Evolutionary conservation across 1,139 yeast genomes (phyloP).

Genomic region (Arxiozyma slooffiae): DNA sequence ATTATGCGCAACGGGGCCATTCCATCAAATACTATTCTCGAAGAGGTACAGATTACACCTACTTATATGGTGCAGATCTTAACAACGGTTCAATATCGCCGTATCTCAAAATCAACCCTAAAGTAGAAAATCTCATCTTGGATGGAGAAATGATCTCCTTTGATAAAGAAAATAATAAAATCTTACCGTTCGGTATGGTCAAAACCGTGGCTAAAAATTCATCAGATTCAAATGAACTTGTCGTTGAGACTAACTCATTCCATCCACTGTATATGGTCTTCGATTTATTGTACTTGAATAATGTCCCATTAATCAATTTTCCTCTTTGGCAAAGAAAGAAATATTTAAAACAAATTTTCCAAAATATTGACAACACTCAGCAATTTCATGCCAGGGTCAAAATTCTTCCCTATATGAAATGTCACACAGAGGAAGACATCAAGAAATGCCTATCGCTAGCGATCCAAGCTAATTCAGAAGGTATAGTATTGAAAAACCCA

Average conservation of each 20-base stretch:
- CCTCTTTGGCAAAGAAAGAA: constrained; percentile 50
- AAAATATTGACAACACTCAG: constrained; percentile 18
- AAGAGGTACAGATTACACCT: constrained; percentile 62
- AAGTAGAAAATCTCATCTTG: constrained; percentile 43
- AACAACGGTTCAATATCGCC: constrained; percentile 48
- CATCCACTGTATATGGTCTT: constrained; percentile 62
- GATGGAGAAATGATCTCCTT: constrained; percentile 95
- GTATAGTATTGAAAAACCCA: constrained; percentile 65
- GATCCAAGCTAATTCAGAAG: constrained; percentile 64
- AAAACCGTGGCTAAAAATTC: constrained; percentile 53
- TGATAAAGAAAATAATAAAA: constrained; percentile 50
- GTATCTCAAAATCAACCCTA: constrained; percentile 38
- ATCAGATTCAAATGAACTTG: constrained; percentile 36
- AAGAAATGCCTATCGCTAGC: constrained; percentile 48
- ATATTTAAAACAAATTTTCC: constrained; percentile 39
- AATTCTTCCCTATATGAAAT: constrained; percentile 31
- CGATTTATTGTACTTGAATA: constrained; percentile 65
- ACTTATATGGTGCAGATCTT: constrained; percentile 57
- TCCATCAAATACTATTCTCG: constrained; percentile 57
- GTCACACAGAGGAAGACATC: constrained; percentile 58
- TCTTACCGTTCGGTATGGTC: constrained; percentile 73
- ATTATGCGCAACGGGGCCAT: constrained; percentile 37
- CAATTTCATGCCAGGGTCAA: background rate
- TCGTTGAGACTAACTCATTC: constrained; percentile 15
- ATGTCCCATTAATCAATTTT: constrained; percentile 43